Evolutionary conservation across 2,329 filamentous ascomycete species (phyloP), one percentile per base, ranked within the genome.

Genomic region (Aspergillus sojae): DNA sequence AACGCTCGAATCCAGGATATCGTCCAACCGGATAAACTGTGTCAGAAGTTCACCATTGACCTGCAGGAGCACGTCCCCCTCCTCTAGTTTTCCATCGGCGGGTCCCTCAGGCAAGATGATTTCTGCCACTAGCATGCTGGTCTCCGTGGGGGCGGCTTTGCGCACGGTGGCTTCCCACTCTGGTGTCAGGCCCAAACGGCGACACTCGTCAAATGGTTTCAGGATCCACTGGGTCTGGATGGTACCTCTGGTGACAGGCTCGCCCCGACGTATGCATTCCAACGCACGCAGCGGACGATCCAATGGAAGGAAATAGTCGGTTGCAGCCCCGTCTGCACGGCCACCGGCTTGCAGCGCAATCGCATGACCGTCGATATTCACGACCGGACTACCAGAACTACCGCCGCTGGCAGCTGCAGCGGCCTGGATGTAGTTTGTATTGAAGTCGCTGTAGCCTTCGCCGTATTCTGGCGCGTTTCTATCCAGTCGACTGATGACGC

Each of bases 391-490:
- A 66, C 95, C 95, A n/a, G 95, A 99, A 81, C 93, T 97, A 69
- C 95, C 95, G 69, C 95, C 95, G 77, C 94, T 98, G 3, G 95
- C 96, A 5, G 95, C 94, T 4, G 95, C 96, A 16, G 96, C 96
- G 67, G 96, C 95, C 81, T 99, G 95, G 72, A 98, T 98, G 83
- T 99, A 99, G 77, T 96, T 91, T 55, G 88, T 91, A 75, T 91
- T 99, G 86, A 99, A 99, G 77, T 99, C 95, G 78, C 94, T 95
- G 78, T 99, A 99, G 32, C 95, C 95, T 67, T 98, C 95, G 61
- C 94, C 94, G 71, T 99, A 98, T 74, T 99, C 95, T 19, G 95
- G 95, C 1, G 96, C 96, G 79, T 99, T 99, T 70, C 95, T 88
- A 74, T 99, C 95, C 64, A 99, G 84, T 72, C 95, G 89, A 80